These are phyloP conservation scores for Fusarium floridanum DNA, from an alignment of 2,329 filamentous ascomycete genomes.

Conservation along the genomic window DNA sequence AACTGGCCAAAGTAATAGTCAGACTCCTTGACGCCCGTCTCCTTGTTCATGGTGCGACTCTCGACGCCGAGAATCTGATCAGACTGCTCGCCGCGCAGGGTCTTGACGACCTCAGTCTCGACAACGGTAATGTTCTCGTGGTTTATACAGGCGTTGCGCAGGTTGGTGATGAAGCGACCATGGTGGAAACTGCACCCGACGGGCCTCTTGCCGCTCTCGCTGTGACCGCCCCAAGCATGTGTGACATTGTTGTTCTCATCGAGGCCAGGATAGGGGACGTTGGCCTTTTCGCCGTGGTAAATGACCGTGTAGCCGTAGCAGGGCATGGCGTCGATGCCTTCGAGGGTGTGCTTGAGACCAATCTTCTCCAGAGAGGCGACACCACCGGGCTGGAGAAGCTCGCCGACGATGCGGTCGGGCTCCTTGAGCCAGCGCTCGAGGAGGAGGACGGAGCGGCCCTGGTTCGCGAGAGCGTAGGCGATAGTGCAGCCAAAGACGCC, in stretches of 20 bases:
- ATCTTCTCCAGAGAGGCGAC: conserved; percentile 83
- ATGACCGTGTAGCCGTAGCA: conserved; percentile 90
- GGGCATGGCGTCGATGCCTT: conserved; percentile 87
- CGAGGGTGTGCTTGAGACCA: conserved; percentile 84
- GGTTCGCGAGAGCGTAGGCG: conserved; percentile 85
- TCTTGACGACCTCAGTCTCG: conserved; percentile 85
- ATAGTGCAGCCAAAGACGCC: conserved; percentile 91
- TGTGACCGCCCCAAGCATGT: conserved; percentile 52
- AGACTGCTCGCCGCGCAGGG: conserved; percentile 77
- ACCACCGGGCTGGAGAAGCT: conserved; percentile 93
- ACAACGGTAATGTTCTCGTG: conserved; percentile 90
- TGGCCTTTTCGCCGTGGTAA: conserved; percentile 79
- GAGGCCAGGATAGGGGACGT: conserved; percentile 83
- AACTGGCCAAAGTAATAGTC: conserved; percentile 91
- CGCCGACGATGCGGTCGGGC: conserved; percentile 95
- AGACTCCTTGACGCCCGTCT: conserved; percentile 65
- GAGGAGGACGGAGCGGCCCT: conserved; percentile 90
- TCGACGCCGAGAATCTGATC: conserved; percentile 87
- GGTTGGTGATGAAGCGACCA: conserved; percentile 87
- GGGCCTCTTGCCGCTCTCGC: conserved; percentile 57
- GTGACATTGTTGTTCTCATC: conserved; percentile 60
- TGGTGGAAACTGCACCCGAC: conserved; percentile 92
- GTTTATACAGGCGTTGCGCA: conserved; percentile 79
- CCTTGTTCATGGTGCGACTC: conserved; percentile 72
- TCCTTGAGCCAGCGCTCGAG: conserved; percentile 91